Evolutionary conservation across 306 rosid genomes (phyloP).

Genomic region (Myrica gale): DNA sequence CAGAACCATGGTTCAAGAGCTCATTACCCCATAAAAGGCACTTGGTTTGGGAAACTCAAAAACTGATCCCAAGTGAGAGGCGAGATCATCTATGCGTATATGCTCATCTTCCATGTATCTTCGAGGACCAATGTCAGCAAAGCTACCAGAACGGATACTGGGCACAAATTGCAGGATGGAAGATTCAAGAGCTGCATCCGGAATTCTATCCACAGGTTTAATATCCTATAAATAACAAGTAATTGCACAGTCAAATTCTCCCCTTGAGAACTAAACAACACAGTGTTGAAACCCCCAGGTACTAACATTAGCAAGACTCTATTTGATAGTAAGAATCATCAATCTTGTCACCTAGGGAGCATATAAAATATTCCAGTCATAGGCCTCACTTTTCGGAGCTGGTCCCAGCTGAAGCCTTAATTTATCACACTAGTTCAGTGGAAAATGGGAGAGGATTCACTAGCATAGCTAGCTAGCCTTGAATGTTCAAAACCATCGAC

Average conservation of each 20-base stretch:
- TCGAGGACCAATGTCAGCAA: slow-evolving; percentile 87
- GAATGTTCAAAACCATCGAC: not conserved
- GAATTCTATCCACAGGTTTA: slow-evolving; percentile 41
- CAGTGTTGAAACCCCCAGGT: not conserved
- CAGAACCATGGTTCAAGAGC: slow-evolving; percentile 17
- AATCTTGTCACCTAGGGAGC: not conserved
- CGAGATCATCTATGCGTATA: slow-evolving; percentile 77
- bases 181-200: slow-evolving; percentile 47
- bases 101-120: slow-evolving; percentile 99
- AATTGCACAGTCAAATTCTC: slow-evolving; percentile 4
- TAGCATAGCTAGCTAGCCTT: not conserved
- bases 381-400: too few relatives aligned
- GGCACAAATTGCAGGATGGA: slow-evolving; percentile 52
- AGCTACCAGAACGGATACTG: slow-evolving; percentile 87
- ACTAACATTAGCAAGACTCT: not conserved
- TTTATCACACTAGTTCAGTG: not conserved
- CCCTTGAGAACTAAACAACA: not conserved
- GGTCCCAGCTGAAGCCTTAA: not conserved
- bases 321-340: too few relatives aligned
- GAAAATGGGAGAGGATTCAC: not conserved
- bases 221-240: slow-evolving; percentile 50
- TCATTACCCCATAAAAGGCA: slow-evolving; percentile 89
- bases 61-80: slow-evolving; percentile 62
- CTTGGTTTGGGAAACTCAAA: slow-evolving; percentile 75
- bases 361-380: not conserved